These are phyloP conservation scores for Lojkania enalia DNA, from an alignment of 2,329 filamentous ascomycete genomes.

Conservation along the genomic window DNA sequence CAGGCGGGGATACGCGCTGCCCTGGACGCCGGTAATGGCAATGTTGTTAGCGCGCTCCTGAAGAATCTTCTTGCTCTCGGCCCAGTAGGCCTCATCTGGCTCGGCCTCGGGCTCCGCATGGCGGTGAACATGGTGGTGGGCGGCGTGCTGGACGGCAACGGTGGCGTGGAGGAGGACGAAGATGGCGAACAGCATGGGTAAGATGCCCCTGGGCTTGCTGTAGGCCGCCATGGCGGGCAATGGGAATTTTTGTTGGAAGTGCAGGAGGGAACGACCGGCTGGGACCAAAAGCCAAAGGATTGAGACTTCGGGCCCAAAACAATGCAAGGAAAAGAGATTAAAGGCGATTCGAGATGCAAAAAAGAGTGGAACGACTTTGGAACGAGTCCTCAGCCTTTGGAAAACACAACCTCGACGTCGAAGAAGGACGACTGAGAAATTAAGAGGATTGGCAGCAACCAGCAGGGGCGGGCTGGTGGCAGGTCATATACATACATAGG, in stretches of 20 bases:
- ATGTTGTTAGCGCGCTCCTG: conserved; percentile 27
- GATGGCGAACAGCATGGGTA: conserved; percentile 39
- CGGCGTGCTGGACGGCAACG: conserved; percentile 32
- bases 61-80: conserved; percentile 28
- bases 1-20: conserved; percentile 52
- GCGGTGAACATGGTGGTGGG: conserved; percentile 22
- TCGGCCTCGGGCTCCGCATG: not conserved
- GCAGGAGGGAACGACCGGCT: conserved; percentile 2
- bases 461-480: conserved; percentile 30
- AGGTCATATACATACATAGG: conserved; percentile 34
- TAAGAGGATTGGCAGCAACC: conserved; percentile 27
- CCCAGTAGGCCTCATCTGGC: conserved; percentile 20
- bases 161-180: conserved; percentile 39
- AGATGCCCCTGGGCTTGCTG: conserved; percentile 39
- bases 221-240: conserved; percentile 34
- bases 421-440: conserved; percentile 31
- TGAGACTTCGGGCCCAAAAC: conserved; percentile 12
- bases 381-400: conserved; percentile 34
- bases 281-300: conserved; percentile 14
- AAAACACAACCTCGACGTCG: conserved; percentile 18
- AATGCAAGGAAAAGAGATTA: conserved; percentile 15
- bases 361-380: conserved; percentile 43
- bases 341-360: conserved; percentile 12
- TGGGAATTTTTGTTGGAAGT: conserved; percentile 9
- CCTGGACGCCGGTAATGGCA: conserved; percentile 34